A percentile compares a stretch with the other conserved stretches of the same genome.
These are phyloP conservation scores for Nyctanthes arbortristis DNA, from an alignment of 257 asterid genomes.

Conservation along the genomic window DNA sequence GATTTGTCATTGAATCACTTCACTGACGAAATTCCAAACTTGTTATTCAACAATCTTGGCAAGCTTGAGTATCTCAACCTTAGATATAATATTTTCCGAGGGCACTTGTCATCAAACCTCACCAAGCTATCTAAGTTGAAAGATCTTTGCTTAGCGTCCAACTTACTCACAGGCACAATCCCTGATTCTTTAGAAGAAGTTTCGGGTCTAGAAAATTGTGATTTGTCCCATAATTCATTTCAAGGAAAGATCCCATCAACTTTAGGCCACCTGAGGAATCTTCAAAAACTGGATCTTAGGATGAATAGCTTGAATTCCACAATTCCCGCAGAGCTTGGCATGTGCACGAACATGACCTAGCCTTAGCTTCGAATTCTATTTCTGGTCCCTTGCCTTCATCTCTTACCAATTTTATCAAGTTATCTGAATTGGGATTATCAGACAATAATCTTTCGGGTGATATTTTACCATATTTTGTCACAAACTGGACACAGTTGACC, in stretches of 20 bases:
- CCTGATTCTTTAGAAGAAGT: constrained; percentile 35
- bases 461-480: no score
- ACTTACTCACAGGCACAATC: constrained; percentile 50
- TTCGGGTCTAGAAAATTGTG: neutral
- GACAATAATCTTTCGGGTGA: no score
- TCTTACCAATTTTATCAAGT: no score
- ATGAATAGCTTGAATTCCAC: constrained; percentile 31
- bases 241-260: constrained; percentile 35
- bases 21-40: constrained; percentile 57
- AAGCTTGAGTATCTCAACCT: constrained; percentile 58
- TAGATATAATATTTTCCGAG: constrained; percentile 44
- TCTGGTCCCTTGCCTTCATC: no score
- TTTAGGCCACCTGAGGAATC: constrained; percentile 36
- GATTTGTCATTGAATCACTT: constrained; percentile 56
- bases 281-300: constrained; percentile 23
- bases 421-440: no score
- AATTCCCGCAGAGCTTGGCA: constrained; percentile 46
- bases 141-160: constrained; percentile 37
- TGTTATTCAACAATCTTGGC: constrained; percentile 43
- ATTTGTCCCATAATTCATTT: neutral
- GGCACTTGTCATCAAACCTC: constrained; percentile 44
- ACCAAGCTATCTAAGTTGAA: constrained; percentile 46
- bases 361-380: no score
- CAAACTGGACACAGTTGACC: no score
- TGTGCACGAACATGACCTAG: no score